Conservation (phyloP, 768 basidiomycete species). For the Crucibulum laeve region DNA sequence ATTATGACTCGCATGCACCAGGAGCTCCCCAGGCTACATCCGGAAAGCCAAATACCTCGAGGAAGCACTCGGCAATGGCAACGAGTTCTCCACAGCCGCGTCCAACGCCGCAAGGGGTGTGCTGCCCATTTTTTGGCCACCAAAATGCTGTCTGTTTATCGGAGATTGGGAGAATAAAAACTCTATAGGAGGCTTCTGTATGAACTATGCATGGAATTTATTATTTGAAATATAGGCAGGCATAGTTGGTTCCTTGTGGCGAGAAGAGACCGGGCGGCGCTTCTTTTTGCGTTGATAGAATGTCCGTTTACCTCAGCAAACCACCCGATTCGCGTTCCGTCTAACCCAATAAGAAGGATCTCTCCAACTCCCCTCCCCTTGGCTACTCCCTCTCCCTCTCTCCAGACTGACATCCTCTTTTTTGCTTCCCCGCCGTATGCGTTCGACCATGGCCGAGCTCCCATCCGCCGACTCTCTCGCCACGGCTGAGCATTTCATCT, state of each 20-base stretch:
- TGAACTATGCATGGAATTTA: too few species aligned
- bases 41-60: too few species aligned
- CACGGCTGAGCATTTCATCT: slow-evolving; percentile 73
- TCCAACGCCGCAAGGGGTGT: too few species aligned
- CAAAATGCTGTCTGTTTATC: too few species aligned
- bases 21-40: too few species aligned
- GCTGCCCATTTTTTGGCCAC: too few species aligned
- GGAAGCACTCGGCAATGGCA: too few species aligned
- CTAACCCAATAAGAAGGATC: slow-evolving; percentile 14
- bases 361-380: slow-evolving; percentile 17
- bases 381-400: slow-evolving; percentile 29
- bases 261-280: slow-evolving; percentile 27
- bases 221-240: too few species aligned
- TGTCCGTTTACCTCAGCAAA: slow-evolving; percentile 28
- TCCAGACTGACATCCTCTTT: slow-evolving; percentile 20
- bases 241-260: slow-evolving; percentile 14
- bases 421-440: slow-evolving; percentile 8
- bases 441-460: slow-evolving; percentile 20
- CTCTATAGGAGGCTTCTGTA: too few species aligned
- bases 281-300: slow-evolving; percentile 45
- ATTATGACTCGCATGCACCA: too few species aligned
- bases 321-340: slow-evolving; percentile 25
- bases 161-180: too few species aligned
- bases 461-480: slow-evolving; percentile 35
- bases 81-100: too few species aligned